Conservation (phyloP, 2,329 filamentous ascomycete genomes). For the Coniochaeta pulveracea region DNA sequence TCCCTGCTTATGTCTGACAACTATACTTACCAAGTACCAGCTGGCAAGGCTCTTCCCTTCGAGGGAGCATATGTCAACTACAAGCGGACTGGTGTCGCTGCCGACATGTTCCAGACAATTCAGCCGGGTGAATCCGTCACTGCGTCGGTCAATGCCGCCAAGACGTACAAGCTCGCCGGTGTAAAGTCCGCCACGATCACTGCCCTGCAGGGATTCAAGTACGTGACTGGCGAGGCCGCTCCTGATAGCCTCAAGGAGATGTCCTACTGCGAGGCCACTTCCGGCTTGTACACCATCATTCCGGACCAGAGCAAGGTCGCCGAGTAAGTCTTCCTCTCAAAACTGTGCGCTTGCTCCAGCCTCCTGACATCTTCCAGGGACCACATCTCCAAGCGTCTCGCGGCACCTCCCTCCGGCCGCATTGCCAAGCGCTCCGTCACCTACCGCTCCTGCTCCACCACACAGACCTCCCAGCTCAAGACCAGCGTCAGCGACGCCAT, state of each 20-base stretch:
- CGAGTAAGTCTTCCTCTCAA: neutral
- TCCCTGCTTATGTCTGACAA: neutral
- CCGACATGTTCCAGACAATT: conserved; percentile 7
- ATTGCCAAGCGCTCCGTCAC: conserved; percentile 6
- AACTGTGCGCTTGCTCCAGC: neutral
- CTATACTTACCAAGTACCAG: conserved; percentile 5
- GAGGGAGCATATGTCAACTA: conserved; percentile 9
- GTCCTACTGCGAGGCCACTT: conserved; percentile 6
- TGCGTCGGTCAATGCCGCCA: conserved; percentile 8
- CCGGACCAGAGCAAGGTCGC: conserved; percentile 7
- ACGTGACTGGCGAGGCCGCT: conserved; percentile 3
- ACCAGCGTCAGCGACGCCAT: conserved; percentile 5
- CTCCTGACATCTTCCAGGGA: neutral
- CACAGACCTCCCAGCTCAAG: conserved; percentile 7
- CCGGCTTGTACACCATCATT: conserved; percentile 5
- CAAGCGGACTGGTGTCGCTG: conserved; percentile 6
- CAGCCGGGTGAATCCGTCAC: conserved; percentile 7
- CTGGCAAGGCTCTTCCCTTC: conserved; percentile 8
- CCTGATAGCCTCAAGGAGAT: conserved; percentile 5
- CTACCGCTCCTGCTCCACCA: conserved; percentile 6
- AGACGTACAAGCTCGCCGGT: conserved; percentile 7
- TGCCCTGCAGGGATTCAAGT: conserved; percentile 8
- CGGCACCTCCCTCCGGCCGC: conserved; percentile 3
- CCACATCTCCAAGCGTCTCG: conserved; percentile 7
- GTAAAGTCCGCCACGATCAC: conserved; percentile 6